Base-by-base conservation (phyloP, 2,329 filamentous ascomycete genomes). In the Madurella fahalii region DNA sequence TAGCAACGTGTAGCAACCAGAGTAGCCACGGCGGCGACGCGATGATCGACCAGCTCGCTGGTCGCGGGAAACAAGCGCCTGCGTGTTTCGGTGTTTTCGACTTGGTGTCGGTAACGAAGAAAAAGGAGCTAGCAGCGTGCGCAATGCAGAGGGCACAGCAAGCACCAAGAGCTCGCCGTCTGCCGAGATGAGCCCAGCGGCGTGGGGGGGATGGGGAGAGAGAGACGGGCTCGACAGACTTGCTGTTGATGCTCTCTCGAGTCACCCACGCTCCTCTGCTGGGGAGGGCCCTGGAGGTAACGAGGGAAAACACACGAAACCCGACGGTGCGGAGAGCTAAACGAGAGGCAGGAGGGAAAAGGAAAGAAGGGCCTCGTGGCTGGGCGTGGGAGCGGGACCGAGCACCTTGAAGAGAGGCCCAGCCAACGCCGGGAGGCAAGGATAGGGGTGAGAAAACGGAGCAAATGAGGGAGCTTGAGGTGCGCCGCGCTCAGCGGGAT, bases 391-490 rank as follows among this genome's bases (percentile, higher is more conserved):
- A 44, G 45, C 47, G 48, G 34, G 57, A 52, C 50, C 52, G 43
- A 55, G 53, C 50, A 44, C 47, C 20, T 45, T 57, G 48, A 57
- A 48, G 47, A 56, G 50, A 16, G 46, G 46, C 39, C 30, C 25
- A 39, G 9, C 12, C 47, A 39, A 45, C 25, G 9, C 39, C 39
- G 16, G 5, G 16, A 25, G 37, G 15, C 3, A 11, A 12, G 44
- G 50, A 52, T 59, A n/a, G 52, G 54, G 57, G 59, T 41, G 54
- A 53, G 50, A 55, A 59, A 37, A 42, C 15, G 48, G 58, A 52
- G 53, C 53, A 53, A 54, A 60, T 58, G 51, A 46, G 58, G 57
- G 40, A 45, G 39, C 45, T 58, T 57, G 60, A 58, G 53, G 53
- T 37, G 54, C 50, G 54, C 57, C 50, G 42, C 42, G 58, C 59